These are phyloP conservation scores for Candida tetrigidarum DNA, from an alignment of 1,139 yeast genomes.

Conservation along the genomic window DNA sequence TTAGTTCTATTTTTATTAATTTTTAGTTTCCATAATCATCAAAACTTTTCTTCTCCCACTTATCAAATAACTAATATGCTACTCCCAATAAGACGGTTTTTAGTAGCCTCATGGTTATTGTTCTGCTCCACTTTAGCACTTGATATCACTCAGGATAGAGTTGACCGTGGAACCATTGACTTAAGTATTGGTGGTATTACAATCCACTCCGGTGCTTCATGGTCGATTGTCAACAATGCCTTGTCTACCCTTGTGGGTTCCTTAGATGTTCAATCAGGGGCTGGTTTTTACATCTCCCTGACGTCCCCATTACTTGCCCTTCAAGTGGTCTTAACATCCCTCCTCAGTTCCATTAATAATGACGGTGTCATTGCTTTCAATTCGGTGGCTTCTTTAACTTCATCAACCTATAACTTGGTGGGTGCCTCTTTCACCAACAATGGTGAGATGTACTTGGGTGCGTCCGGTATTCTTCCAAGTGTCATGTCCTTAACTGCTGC, in stretches of 20 bases:
- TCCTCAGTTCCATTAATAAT: constrained; percentile 23
- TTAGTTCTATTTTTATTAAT: too few relatives aligned
- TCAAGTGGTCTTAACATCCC: constrained; percentile 17
- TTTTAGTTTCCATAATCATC: too few relatives aligned
- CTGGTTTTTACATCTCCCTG: constrained; percentile 24
- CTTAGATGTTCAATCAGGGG: constrained; percentile 23
- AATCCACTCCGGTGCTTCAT: too few relatives aligned
- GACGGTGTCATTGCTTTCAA: constrained; percentile 30
- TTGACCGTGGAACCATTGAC: constrained; percentile 23
- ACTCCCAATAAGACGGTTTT: neutral
- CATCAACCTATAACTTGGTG: constrained; percentile 25
- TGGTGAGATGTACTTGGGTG: constrained; percentile 33
- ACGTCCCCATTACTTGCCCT: constrained; percentile 14
- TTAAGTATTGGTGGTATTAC: constrained; percentile 25
- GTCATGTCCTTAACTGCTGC: constrained; percentile 24
- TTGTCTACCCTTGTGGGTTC: constrained; percentile 28
- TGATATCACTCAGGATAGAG: constrained; percentile 9
- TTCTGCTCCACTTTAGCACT: neutral
- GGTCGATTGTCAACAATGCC: constrained; percentile 37
- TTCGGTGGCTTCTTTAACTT: constrained; percentile 19
- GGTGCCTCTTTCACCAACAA: constrained; percentile 28
- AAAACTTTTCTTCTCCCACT: neutral
- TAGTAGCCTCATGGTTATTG: neutral
- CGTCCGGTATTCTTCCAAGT: constrained; percentile 25
- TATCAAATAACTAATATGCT: neutral